Base-by-base conservation (phyloP, 2,329 filamentous ascomycete species). In the Ilyonectria destructans region DNA sequence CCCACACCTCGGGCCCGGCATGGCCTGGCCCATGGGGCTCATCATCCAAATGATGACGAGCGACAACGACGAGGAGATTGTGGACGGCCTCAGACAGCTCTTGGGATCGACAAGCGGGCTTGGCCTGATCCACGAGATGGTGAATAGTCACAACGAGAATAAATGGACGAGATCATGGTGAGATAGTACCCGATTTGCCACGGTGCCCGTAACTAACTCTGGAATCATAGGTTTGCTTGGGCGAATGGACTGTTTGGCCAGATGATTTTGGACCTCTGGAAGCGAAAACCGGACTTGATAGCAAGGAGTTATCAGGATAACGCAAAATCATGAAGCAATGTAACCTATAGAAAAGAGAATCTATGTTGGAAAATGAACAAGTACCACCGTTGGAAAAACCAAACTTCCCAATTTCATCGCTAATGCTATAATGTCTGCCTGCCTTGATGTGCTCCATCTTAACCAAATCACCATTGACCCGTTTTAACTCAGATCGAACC, bases 241-340 rank as follows among this genome's bases (percentile, higher is more conserved):
- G 93, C 93, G 15, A 96, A 96, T 77, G 94, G 92, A 0, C 89
- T 97, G n/a, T 96, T 95, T 81, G 92, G 93, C 13, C 92, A 96
- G 82, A 93, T 93, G 67, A 88, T 96, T 63, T 80, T 96, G 33
- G 92, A 96, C 81, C 80, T 97, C 58, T 90, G 91, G 52, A 86
- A 89, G 71, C 85, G 93, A 78, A 93, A 93, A 79, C 94, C 93
- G 12, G 84, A 90, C 74, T 78, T 97, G 65, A 79, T 90, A 33
- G 74, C 75, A 33, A 81, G 75, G 69, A 89, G 83, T 72, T 89
- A 85, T 72, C 87, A 89, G 74, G 58, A 62, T 12, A 35, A 61
- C 13, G 48, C 62, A 17, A 67, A 69, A 56, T 21, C 37, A 60
- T 52, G 29, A 67, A 43, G 15, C 40, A 43, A n/a, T 9, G 19